phyloP scores from a whole-genome alignment of 768 basidiomycete species.

The Lanmaoa rubissima region DNA sequence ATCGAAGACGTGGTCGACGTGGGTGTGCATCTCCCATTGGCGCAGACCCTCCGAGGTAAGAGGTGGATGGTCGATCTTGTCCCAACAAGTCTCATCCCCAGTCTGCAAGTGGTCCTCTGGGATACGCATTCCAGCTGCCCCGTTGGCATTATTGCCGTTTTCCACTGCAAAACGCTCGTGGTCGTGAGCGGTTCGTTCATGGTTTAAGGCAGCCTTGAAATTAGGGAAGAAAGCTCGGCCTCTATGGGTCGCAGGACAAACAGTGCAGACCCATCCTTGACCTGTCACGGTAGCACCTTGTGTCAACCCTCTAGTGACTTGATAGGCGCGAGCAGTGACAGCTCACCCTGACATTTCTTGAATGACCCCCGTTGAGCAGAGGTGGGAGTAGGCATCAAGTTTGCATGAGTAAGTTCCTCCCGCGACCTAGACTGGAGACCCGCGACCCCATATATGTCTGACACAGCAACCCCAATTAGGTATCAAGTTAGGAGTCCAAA shows the following conservation, averaged over 20 bases:
- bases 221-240: conserved; percentile 24
- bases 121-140: neutral
- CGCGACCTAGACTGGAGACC: neutral
- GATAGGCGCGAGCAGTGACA: neutral
- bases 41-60: conserved; percentile 30
- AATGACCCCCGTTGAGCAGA: conserved; percentile 17
- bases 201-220: conserved; percentile 30
- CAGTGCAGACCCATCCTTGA: conserved; percentile 34
- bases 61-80: conserved; percentile 28
- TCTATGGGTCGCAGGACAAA: conserved; percentile 27
- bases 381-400: conserved; percentile 24
- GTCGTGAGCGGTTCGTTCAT: conserved; percentile 27
- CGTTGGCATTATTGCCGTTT: neutral
- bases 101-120: conserved; percentile 10
- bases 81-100: conserved; percentile 28
- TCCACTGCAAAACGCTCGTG: conserved; percentile 16
- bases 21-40: conserved; percentile 30
- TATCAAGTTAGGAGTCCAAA: conserved; percentile 4
- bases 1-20: conserved; percentile 48
- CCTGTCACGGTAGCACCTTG: conserved; percentile 20
- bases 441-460: conserved; percentile 12
- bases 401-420: conserved; percentile 10
- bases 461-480: conserved; percentile 17
- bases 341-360: conserved; percentile 25
- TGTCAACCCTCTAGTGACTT: neutral